A percentile compares a stretch with the other conserved stretches of the same genome.
Evolutionary conservation across 352 stramenopile species (phyloP).

Genomic region (Phytophthora sp.): DNA sequence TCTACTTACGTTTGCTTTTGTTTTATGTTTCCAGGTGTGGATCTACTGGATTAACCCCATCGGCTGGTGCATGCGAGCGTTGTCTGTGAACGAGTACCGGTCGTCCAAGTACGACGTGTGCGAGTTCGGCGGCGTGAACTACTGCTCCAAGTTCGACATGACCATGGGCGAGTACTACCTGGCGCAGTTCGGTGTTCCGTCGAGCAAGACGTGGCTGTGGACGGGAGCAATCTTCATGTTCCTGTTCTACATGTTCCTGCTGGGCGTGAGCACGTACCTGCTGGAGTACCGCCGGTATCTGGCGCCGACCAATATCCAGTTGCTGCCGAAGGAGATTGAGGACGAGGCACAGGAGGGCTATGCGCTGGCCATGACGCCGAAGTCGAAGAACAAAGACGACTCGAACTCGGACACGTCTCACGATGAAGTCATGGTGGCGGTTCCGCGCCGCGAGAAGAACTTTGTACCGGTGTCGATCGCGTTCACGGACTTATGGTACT

Average conservation of each 20-base stretch:
- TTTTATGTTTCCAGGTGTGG: no score
- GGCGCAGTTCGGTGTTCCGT: conserved; percentile 43
- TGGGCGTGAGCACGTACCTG: conserved; percentile 31
- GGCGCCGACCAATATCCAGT: conserved; percentile 13
- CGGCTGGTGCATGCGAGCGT: conserved; percentile 44
- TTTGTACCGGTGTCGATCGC: conserved; percentile 32
- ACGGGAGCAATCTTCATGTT: conserved; percentile 30
- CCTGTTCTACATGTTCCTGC: conserved; percentile 37
- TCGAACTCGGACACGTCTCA: conserved; percentile 21
- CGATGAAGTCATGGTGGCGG: conserved; percentile 17
- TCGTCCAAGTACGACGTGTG: conserved; percentile 34
- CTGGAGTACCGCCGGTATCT: conserved; percentile 35
- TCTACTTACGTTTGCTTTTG: no score
- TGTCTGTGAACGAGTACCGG: conserved; percentile 53
- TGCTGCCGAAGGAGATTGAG: conserved; percentile 17
- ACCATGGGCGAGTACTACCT: conserved; percentile 46
- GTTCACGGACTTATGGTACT: conserved; percentile 45
- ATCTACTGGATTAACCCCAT: conserved; percentile 41
- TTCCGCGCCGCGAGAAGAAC: conserved; percentile 20
- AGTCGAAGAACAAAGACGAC: conserved; percentile 7
- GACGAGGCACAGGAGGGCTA: conserved; percentile 16
- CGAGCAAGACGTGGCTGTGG: conserved; percentile 48
- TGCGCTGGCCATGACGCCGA: conserved; percentile 11
- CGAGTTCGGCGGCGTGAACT: conserved; percentile 36
- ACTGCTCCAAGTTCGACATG: conserved; percentile 31